phyloP scores from a whole-genome alignment of 768 basidiomycete species.

The Kwoniella shandongensis region DNA sequence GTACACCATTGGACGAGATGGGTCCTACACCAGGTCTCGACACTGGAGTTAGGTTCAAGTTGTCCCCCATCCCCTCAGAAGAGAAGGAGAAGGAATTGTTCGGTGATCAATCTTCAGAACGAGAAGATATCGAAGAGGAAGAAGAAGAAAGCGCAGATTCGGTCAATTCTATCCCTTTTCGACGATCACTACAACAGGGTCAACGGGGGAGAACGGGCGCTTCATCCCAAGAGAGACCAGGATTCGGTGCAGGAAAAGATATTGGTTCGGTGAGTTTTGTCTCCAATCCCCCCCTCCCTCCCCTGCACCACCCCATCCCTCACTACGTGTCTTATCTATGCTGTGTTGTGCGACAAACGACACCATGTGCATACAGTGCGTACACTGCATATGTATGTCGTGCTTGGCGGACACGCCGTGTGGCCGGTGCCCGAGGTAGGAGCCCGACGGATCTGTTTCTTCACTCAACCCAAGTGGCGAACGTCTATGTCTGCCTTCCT shows the following conservation, averaged over 20 bases:
- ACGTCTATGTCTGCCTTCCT: no score
- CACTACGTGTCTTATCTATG: background rate
- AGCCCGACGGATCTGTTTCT: no score
- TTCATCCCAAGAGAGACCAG: constrained; percentile 19
- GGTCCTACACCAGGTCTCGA: constrained; percentile 26
- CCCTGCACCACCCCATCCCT: background rate
- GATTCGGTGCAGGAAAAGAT: constrained; percentile 29
- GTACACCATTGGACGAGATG: constrained; percentile 47
- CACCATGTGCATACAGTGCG: no score
- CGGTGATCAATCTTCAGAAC: no score
- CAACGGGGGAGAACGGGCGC: no score
- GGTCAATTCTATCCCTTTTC: constrained; percentile 1
- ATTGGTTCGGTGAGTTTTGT: constrained; percentile 48
- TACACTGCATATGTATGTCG: no score
- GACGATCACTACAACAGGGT: background rate
- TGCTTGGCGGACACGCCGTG: no score
- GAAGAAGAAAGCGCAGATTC: constrained; percentile 7
- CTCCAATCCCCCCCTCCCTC: no score
- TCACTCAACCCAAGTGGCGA: no score
- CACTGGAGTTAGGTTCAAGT: constrained; percentile 4
- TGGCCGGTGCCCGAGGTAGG: no score
- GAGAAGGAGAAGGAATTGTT: constrained; percentile 2
- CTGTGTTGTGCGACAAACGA: background rate
- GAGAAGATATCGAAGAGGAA: constrained; percentile 12
- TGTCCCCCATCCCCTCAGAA: background rate